A percentile compares a stretch with the other conserved stretches of the same genome.
phyloP scores from a whole-genome alignment of 768 basidiomycete species.

The Amanita pseudoporphyria region DNA sequence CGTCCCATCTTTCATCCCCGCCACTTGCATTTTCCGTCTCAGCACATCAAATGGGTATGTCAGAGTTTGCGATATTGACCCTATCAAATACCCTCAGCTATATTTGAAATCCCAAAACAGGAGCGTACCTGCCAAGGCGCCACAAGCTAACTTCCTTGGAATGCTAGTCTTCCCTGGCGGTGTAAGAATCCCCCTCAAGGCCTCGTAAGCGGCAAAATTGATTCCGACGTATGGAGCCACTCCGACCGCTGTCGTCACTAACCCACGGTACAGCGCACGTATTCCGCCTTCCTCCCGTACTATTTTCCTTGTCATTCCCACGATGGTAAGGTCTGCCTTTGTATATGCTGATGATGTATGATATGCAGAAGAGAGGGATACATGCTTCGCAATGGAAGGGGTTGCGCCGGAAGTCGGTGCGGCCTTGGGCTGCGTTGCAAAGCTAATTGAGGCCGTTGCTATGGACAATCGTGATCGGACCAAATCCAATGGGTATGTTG shows the following conservation, averaged over 20 bases:
- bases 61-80: conserved; percentile 87
- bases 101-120: not conserved
- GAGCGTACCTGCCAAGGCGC: conserved; percentile 72
- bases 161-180: conserved; percentile 72
- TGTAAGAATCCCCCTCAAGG: conserved; percentile 62
- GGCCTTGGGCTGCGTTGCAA: conserved; percentile 19
- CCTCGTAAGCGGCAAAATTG: conserved; percentile 94
- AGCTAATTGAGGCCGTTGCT: conserved; percentile 63
- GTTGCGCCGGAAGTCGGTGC: conserved; percentile 13
- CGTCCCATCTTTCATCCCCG: conserved; percentile 58
- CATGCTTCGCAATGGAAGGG: conserved; percentile 20
- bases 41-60: conserved; percentile 96
- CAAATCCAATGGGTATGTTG: conserved; percentile 91
- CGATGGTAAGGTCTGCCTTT: conserved; percentile 54
- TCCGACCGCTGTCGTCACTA: conserved; percentile 77
- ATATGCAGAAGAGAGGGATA: conserved; percentile 38
- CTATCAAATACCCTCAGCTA: conserved; percentile 22
- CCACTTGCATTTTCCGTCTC: conserved; percentile 92
- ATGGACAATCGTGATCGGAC: conserved; percentile 90
- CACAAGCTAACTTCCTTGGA: conserved; percentile 68
- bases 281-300: conserved; percentile 90
- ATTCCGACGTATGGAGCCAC: conserved; percentile 88
- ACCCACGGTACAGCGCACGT: conserved; percentile 76
- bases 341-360: conserved; percentile 36
- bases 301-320: conserved; percentile 87